A percentile compares a stretch with the other conserved stretches of the same genome.
Evolutionary conservation across 306 rosid genomes (phyloP).

Genomic region (Crotalaria pallida): DNA sequence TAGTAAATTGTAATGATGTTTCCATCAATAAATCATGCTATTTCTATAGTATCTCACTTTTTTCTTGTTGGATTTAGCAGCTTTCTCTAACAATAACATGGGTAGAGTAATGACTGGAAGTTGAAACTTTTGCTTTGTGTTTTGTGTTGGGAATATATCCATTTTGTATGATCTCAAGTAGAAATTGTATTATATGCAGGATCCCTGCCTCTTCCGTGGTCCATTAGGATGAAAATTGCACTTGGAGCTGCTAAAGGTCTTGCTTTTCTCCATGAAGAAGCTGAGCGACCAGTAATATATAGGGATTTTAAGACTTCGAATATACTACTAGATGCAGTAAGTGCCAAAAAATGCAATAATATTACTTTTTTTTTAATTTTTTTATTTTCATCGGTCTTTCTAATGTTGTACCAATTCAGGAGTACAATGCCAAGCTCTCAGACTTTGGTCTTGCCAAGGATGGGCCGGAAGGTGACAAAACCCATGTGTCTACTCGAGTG

Average conservation of each 20-base stretch:
- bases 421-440: conserved; percentile 92
- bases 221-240: conserved; percentile 95
- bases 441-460: conserved; percentile 99
- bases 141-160: not conserved
- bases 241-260: conserved; percentile 97
- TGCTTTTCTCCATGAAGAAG: conserved; percentile 96
- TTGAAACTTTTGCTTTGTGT: not conserved
- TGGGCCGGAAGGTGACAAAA: conserved; percentile 97
- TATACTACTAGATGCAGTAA: conserved; percentile 92
- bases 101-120: not conserved
- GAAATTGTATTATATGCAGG: conserved; percentile 45
- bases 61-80: not conserved
- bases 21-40: not conserved
- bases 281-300: conserved; percentile 90
- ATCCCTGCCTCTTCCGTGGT: conserved; percentile 97
- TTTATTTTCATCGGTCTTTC: conserved; percentile 12
- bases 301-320: conserved; percentile 96
- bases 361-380: not conserved
- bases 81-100: conserved; percentile 7
- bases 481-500: conserved; percentile 95
- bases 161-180: conserved; percentile 19
- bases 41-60: conserved; percentile 6
- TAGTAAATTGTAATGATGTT: not conserved
- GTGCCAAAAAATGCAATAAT: conserved; percentile 26
- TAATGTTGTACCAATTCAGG: conserved; percentile 54